A percentile compares a stretch with the other conserved stretches of the same genome.
Conservation (phyloP, 2,329 filamentous ascomycete species). For the Orbilia blumenaviensis region DNA sequence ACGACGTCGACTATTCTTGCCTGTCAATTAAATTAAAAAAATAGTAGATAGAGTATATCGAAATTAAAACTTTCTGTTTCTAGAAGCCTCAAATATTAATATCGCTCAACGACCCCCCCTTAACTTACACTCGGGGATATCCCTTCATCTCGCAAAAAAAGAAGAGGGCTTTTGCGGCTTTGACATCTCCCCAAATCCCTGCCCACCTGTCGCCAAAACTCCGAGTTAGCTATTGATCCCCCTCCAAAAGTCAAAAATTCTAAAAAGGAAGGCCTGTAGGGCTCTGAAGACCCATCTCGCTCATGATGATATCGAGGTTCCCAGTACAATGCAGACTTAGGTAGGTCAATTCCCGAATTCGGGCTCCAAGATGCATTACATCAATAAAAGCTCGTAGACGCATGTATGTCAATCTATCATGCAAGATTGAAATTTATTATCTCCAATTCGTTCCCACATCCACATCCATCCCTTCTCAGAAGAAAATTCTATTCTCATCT, state of each 20-base stretch:
- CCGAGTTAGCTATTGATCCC: too few species aligned
- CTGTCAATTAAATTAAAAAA: too few species aligned
- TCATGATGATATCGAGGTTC: too few species aligned
- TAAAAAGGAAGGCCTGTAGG: not conserved
- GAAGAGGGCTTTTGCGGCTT: too few species aligned
- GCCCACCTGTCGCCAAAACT: not conserved
- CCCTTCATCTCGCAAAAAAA: not conserved
- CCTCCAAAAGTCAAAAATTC: not conserved
- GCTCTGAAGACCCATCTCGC: too few species aligned
- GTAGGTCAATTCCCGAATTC: too few species aligned
- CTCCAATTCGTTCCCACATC: not conserved
- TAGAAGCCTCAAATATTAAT: not conserved
- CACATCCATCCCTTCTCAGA: not conserved
- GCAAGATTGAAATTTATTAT: not conserved
- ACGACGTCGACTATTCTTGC: not conserved
- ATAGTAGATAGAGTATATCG: too few species aligned
- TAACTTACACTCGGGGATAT: not conserved
- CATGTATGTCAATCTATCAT: constrained; percentile 10
- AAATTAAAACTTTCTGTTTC: not conserved
- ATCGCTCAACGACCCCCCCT: constrained; percentile 16
- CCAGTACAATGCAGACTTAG: too few species aligned
- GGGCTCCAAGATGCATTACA: too few species aligned
- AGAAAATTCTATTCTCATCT: not conserved
- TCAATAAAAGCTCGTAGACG: not conserved
- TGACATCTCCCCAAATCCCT: not conserved